Conservation (phyloP, 106 monocot species). For the Dioscorea zingiberensis region DNA sequence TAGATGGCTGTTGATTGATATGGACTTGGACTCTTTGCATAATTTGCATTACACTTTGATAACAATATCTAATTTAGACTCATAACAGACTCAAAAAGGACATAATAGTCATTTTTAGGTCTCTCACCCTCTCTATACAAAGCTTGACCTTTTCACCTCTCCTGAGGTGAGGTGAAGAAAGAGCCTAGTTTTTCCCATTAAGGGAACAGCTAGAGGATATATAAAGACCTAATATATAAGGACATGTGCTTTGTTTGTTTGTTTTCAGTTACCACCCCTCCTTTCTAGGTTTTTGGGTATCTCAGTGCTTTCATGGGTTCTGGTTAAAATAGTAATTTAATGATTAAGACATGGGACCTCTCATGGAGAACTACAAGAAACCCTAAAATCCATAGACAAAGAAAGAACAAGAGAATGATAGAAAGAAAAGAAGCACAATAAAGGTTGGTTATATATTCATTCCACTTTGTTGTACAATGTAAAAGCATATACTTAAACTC, state of each 20-base stretch:
- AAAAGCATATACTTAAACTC: no score
- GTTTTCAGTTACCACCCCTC: neutral
- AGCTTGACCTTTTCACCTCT: neutral
- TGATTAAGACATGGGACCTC: neutral
- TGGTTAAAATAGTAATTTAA: constrained; percentile 1
- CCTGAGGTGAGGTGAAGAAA: neutral
- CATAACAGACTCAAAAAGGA: neutral
- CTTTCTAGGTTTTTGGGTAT: neutral
- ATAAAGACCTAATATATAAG: neutral
- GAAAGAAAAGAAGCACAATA: no score
- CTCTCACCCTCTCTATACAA: neutral
- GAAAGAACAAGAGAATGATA: neutral
- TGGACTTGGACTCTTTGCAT: neutral
- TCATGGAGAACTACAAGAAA: neutral
- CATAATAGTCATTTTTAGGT: neutral
- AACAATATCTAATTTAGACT: neutral
- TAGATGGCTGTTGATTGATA: neutral
- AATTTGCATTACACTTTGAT: neutral
- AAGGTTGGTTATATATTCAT: no score
- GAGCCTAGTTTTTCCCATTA: neutral
- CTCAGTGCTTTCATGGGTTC: neutral
- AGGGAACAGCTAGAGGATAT: no score
- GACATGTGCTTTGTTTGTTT: neutral
- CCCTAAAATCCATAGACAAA: neutral
- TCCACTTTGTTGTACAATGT: no score